Base-by-base conservation (phyloP, 73 alveolate species). In the Stentor roeselii region DNA sequence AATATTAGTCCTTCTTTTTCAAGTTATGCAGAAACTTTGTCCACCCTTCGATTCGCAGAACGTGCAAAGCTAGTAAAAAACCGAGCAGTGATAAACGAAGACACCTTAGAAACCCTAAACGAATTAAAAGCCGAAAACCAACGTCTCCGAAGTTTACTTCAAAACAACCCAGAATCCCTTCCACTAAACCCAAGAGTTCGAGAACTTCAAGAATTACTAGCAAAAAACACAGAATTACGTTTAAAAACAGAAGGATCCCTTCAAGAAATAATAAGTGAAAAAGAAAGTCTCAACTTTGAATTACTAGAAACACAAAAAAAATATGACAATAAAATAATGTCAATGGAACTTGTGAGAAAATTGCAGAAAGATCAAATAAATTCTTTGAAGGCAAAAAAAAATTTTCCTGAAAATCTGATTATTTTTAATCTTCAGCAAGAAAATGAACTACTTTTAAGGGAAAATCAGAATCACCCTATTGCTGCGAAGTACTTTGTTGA, bases 11-110 rank as follows among this genome's bases (percentile, higher is more conserved):
- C 99, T 21, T 98, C 95, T 82, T 90, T 89, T 58, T 85, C 86
- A 32, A 91, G 93, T 59, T 82, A 93, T 42, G 98, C 93, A 75
- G 99, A 97, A 86, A 97, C 99, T n/a, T 89, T 95, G 35, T 93
- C 98, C 4, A 97, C 99, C 14, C 85, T 94, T 78, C 94, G 97
- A 85, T 97, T 97, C 85, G 99, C 99, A 0, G 95, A 96, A 34
- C 90, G 99, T 80, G 95, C 97, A 98, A 97, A 92, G 96, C 88
- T 95, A 87, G 91, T 88, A 3, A 88, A 94, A 50, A 95, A 96
- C 88, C 97, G 94, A 80, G 94, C 98, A 39, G 84, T 83, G 21
- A 86, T 88, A 38, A 94, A 94, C 60, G 95, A 88, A 83, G 95
- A 90, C 21, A 58, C 84, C 27, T 78, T 75, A 31, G 89, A 86